A percentile compares a stretch with the other conserved stretches of the same genome.
phyloP scores from a whole-genome alignment of 1,139 yeast genomes.

The Meyerozyma sp. region DNA sequence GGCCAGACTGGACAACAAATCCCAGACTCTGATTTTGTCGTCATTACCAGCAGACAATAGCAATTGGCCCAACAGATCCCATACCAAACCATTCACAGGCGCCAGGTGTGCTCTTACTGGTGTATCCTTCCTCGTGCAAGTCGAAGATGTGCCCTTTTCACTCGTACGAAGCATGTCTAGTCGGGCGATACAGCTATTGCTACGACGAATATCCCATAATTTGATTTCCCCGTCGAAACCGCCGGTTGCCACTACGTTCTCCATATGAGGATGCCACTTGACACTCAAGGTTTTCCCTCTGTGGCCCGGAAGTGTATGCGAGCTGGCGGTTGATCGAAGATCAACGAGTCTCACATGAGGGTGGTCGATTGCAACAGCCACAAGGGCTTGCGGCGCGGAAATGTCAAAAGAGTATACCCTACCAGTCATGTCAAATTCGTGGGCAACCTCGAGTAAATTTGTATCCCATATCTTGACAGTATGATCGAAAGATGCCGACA shows the following conservation, averaged over 20 bases:
- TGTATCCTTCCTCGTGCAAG: constrained; percentile 21
- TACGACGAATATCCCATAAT: constrained; percentile 73
- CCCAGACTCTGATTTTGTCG: constrained; percentile 75
- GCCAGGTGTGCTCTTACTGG: constrained; percentile 65
- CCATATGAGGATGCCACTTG: constrained; percentile 71
- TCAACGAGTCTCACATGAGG: constrained; percentile 69
- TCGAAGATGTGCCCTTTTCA: constrained; percentile 8
- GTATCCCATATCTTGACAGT: constrained; percentile 83
- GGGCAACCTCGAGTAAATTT: constrained; percentile 54
- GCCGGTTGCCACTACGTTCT: constrained; percentile 63
- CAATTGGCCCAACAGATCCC: constrained; percentile 61
- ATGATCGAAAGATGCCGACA: constrained; percentile 76
- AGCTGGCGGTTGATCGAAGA: constrained; percentile 61
- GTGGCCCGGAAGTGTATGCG: constrained; percentile 67
- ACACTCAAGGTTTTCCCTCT: constrained; percentile 58
- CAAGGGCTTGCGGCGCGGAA: constrained; percentile 40
- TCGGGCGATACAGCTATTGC: constrained; percentile 58
- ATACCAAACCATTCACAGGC: constrained; percentile 67
- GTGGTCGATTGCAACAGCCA: constrained; percentile 69
- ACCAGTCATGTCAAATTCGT: constrained; percentile 50
- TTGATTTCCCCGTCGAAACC: constrained; percentile 69
- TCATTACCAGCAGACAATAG: constrained; percentile 69
- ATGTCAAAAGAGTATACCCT: constrained; percentile 54
- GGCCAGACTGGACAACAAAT: constrained; percentile 41
- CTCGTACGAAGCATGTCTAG: constrained; percentile 47